A percentile compares a stretch with the other conserved stretches of the same genome.
Evolutionary conservation across 805 yeast species (phyloP).

Genomic region (Metschnikowia sp.): DNA sequence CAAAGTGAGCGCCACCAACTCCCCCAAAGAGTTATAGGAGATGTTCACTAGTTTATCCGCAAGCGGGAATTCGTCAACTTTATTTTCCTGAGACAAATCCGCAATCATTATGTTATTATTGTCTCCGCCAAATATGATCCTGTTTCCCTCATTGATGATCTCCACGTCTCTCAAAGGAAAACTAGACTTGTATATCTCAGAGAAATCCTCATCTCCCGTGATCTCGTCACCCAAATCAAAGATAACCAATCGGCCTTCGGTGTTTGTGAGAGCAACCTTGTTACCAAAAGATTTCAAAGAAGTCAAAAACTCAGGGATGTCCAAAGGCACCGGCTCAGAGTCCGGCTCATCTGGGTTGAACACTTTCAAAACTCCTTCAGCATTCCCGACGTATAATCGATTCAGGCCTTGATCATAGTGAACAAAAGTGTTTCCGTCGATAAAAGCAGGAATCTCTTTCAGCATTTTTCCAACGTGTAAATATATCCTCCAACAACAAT

Average conservation of each 20-base stretch:
- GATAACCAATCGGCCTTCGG: constrained; percentile 37
- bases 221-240: constrained; percentile 1
- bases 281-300: constrained; percentile 29
- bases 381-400: constrained; percentile 49
- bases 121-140: constrained; percentile 64
- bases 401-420: constrained; percentile 22
- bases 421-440: constrained; percentile 40
- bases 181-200: constrained; percentile 43
- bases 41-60: constrained; percentile 57
- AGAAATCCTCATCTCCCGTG: constrained; percentile 29
- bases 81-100: constrained; percentile 33
- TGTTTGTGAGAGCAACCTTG: constrained; percentile 33
- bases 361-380: constrained; percentile 52
- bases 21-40: constrained; percentile 55
- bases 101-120: constrained; percentile 54
- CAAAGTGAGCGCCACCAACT: constrained; percentile 54
- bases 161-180: constrained; percentile 49
- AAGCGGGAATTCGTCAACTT: constrained; percentile 29
- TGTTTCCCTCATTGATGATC: constrained; percentile 59
- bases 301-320: constrained; percentile 46
- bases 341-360: constrained; percentile 47
- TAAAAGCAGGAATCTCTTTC: constrained; percentile 33
- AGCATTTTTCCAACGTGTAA: constrained; percentile 9
- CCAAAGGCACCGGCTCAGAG: constrained; percentile 59
- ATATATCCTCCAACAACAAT: background rate